Base-by-base conservation (phyloP, 805 yeast genomes). In the Lipomyces starkeyi region DNA sequence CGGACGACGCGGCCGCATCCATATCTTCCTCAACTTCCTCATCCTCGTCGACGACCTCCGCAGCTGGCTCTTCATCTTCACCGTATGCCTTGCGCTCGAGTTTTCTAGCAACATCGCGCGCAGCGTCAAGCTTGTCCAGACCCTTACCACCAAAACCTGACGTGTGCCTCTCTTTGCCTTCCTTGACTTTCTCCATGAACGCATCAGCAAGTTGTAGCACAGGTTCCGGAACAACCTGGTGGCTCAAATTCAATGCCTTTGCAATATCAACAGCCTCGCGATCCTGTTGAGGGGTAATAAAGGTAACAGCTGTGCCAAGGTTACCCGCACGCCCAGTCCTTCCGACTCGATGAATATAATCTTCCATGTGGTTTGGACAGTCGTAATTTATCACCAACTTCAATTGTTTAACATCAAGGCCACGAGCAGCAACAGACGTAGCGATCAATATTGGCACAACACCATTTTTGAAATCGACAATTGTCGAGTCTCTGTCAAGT, bases 91-190 rank as follows among this genome's bases (percentile, higher is more conserved):
- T 80, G 63, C 86, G 79, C 73, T 88, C 89, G 37, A 83, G 66
- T 64, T 80, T 81, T 68, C 85, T 80, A 58, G 84, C 81, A 59
- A 82, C 82, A 56, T 85, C 84, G 66, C 95, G 79, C 7, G 83
- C 77, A 67, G 87, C 86, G 68, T 91, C 93, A 55, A 93, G 80
- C 70, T 89, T 89, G 57, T 89, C 94, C 62, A 93, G 82, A 1
- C 98, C 98, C 72, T 90, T 89, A 25, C 99, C 99, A 2, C 97
- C 97, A 80, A 93, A 95, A 0, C 99, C 99, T 64, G 87, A 85
- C 29, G 63, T 61, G 66, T 85, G 82, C 73, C 83, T 85, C 75
- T 83, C 88, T 63, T 88, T 87, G 0, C 97, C 97, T 1, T 80
- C 76, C 70, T 87, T 87, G 68, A 91, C 82, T 65, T 89, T 91